A percentile compares a stretch with the other conserved stretches of the same genome.
phyloP scores from a whole-genome alignment of 805 yeast species.

The Clavispora fructus region DNA sequence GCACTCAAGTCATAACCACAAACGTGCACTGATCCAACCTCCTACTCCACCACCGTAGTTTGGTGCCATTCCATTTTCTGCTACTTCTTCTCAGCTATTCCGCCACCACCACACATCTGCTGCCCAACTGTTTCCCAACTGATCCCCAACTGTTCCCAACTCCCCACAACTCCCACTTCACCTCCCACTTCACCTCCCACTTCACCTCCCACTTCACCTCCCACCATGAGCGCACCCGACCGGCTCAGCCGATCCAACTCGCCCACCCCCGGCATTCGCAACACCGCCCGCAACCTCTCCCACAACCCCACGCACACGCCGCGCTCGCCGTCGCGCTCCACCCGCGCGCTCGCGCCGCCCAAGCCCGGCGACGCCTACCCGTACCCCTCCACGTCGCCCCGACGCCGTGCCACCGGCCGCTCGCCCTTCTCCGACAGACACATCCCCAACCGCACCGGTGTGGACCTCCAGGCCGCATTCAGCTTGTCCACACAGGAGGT shows the following conservation, averaged over 20 bases:
- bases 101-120: no score
- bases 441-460: constrained; percentile 82
- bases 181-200: not conserved
- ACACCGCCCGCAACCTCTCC: not conserved
- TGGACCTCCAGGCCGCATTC: constrained; percentile 83
- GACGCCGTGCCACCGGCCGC: constrained; percentile 43
- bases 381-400: constrained; percentile 36
- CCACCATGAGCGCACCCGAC: not conserved
- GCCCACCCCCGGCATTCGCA: no score
- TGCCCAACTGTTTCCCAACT: no score
- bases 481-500: constrained; percentile 46
- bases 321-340: constrained; percentile 37
- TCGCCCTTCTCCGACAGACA: constrained; percentile 74
- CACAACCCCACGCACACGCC: constrained; percentile 26
- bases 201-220: not conserved
- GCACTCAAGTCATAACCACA: no score
- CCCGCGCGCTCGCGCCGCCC: constrained; percentile 35
- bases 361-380: constrained; percentile 22
- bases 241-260: not conserved
- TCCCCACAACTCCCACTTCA: not conserved
- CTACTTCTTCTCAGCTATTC: no score
- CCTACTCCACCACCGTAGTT: no score
- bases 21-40: not conserved
- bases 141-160: not conserved
- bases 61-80: no score